Conservation (phyloP, 495 filamentous ascomycete species). For the Hypoxylon lienhwacheense region DNA sequence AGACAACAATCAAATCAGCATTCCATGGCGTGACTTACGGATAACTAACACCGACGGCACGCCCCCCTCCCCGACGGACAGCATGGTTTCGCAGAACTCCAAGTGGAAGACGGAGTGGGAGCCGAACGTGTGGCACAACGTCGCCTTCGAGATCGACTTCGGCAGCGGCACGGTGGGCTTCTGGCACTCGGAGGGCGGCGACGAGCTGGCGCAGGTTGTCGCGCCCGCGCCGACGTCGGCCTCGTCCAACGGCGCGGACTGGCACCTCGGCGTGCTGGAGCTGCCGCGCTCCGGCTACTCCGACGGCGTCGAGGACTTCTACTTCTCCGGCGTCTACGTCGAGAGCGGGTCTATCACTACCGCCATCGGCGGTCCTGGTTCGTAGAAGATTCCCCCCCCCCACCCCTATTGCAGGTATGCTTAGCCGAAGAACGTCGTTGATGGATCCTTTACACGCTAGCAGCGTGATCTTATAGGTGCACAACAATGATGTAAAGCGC, state of each 20-base stretch:
- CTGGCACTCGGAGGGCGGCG: constrained; percentile 66
- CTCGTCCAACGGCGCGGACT: constrained; percentile 70
- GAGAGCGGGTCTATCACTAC: constrained; percentile 66
- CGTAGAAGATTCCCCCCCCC: not conserved
- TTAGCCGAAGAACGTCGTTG: not conserved
- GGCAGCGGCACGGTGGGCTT: constrained; percentile 60
- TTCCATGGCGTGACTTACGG: too few species aligned
- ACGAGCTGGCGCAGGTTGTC: constrained; percentile 59
- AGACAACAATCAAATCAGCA: too few species aligned
- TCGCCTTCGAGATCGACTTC: constrained; percentile 70
- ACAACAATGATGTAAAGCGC: too few species aligned
- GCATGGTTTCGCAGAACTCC: constrained; percentile 46
- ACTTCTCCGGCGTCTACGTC: constrained; percentile 71
- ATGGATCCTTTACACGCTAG: too few species aligned
- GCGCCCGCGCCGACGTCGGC: constrained; percentile 59
- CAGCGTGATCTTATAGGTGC: too few species aligned
- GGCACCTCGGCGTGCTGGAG: constrained; percentile 73
- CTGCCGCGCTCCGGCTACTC: constrained; percentile 59
- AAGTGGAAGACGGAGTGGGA: constrained; percentile 51
- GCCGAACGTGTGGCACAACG: constrained; percentile 70
- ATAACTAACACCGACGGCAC: too few species aligned
- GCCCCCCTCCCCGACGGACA: constrained; percentile 15
- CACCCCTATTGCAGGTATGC: not conserved
- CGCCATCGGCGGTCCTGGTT: constrained; percentile 52
- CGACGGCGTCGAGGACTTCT: constrained; percentile 65